A percentile compares a stretch with the other conserved stretches of the same genome.
These are phyloP conservation scores for Amanita rimosa DNA, from an alignment of 768 basidiomycete genomes.

Conservation along the genomic window DNA sequence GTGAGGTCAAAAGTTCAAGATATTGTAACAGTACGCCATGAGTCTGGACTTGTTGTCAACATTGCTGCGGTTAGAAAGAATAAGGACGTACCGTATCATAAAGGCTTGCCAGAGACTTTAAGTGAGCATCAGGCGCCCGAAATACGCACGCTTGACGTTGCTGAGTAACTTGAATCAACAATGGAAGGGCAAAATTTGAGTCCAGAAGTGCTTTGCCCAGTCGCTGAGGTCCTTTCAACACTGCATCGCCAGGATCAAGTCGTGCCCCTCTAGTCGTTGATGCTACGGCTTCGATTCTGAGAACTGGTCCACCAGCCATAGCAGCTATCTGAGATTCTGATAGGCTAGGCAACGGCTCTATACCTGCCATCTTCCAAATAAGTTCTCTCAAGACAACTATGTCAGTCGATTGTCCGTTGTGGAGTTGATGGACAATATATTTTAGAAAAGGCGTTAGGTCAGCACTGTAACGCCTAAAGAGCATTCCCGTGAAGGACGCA, in stretches of 20 bases:
- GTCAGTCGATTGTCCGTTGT: conserved; percentile 74
- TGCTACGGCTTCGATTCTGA: conserved; percentile 85
- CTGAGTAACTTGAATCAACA: conserved; percentile 87
- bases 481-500: conserved; percentile 86
- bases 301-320: conserved; percentile 82
- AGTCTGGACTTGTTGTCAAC: conserved; percentile 38
- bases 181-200: conserved; percentile 68
- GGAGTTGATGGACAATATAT: conserved; percentile 87
- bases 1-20: conserved; percentile 73
- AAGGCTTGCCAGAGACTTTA: conserved; percentile 78
- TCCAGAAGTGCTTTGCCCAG: conserved; percentile 58
- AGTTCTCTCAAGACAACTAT: conserved; percentile 87
- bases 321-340: conserved; percentile 82
- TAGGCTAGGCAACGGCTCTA: conserved; percentile 82
- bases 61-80: conserved; percentile 7
- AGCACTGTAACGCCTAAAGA: conserved; percentile 79
- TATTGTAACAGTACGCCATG: conserved; percentile 92
- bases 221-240: conserved; percentile 54
- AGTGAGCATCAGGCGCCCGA: conserved; percentile 58
- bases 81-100: conserved; percentile 71
- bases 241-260: conserved; percentile 53
- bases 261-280: conserved; percentile 66
- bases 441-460: conserved; percentile 77
- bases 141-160: conserved; percentile 82
- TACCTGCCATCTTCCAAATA: conserved; percentile 92